phyloP scores from a whole-genome alignment of 768 basidiomycete species.

The Leccinum broughii region DNA sequence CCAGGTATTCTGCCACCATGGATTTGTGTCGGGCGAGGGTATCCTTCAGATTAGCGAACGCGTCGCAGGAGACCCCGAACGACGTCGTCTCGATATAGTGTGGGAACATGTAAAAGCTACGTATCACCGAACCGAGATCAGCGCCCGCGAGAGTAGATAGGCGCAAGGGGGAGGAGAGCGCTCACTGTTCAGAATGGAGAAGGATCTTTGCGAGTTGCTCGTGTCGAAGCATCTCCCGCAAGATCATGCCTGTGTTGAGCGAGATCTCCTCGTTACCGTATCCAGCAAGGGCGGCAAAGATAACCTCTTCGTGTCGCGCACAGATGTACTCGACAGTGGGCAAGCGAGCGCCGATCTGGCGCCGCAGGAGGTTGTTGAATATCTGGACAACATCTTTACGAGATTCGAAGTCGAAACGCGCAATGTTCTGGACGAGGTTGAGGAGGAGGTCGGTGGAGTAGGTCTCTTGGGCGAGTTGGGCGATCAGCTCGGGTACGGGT shows the following conservation, averaged over 20 bases:
- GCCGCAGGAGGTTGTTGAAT: slow-evolving; percentile 83
- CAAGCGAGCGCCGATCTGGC: slow-evolving; percentile 91
- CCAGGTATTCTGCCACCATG: slow-evolving; percentile 96
- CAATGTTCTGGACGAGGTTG: slow-evolving; percentile 76
- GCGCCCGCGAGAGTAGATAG: neutral
- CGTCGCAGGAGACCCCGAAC: slow-evolving; percentile 97
- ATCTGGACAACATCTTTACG: slow-evolving; percentile 84
- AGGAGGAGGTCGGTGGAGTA: slow-evolving; percentile 89
- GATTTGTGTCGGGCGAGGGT: slow-evolving; percentile 95
- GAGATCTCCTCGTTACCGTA: slow-evolving; percentile 97
- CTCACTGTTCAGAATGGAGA: slow-evolving; percentile 92
- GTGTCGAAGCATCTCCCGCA: slow-evolving; percentile 95
- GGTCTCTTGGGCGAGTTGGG: slow-evolving; percentile 94
- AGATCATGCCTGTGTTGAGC: slow-evolving; percentile 96
- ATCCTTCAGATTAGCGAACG: slow-evolving; percentile 97
- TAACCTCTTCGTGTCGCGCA: slow-evolving; percentile 68
- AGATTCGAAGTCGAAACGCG: slow-evolving; percentile 92
- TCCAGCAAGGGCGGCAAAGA: slow-evolving; percentile 85
- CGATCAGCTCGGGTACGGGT: slow-evolving; percentile 84
- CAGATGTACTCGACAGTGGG: slow-evolving; percentile 97
- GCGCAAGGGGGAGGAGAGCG: slow-evolving; percentile 14
- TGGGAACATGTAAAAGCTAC: slow-evolving; percentile 76
- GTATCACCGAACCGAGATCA: slow-evolving; percentile 2
- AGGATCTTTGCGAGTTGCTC: slow-evolving; percentile 89
- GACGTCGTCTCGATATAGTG: slow-evolving; percentile 97